phyloP scores from a whole-genome alignment of 169 alveolate genomes.

The Cryptosporidium muris region DNA sequence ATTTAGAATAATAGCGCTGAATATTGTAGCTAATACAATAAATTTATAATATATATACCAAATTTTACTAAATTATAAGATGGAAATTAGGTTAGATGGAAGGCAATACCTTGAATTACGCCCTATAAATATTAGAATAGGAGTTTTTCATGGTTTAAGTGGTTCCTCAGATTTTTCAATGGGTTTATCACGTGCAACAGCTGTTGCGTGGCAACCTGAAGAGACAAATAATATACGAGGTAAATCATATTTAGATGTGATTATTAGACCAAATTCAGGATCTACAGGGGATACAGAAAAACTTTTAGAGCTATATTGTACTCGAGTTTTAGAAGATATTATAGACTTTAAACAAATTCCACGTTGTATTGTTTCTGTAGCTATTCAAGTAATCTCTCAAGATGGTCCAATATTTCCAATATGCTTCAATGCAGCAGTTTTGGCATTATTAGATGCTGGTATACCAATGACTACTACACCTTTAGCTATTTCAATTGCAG shows the following conservation, averaged over 20 bases:
- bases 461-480: conserved; percentile 46
- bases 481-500: conserved; percentile 56
- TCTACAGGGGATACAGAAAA: conserved; percentile 29
- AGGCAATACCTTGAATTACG: conserved; percentile 55
- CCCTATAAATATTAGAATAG: conserved; percentile 12
- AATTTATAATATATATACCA: too few relatives aligned
- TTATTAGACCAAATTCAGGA: conserved; percentile 28
- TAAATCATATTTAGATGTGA: conserved; percentile 43
- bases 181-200: conserved; percentile 36
- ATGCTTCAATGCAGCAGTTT: conserved; percentile 58
- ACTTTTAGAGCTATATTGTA: conserved; percentile 22
- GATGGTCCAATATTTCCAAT: conserved; percentile 60
- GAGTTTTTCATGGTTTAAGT: conserved; percentile 35
- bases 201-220: conserved; percentile 66
- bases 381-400: conserved; percentile 48
- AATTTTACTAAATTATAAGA: background rate
- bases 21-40: too few relatives aligned
- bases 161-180: conserved; percentile 67
- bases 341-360: conserved; percentile 35
- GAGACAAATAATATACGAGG: conserved; percentile 24
- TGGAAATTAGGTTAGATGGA: conserved; percentile 60
- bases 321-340: conserved; percentile 21
- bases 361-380: conserved; percentile 46
- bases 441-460: conserved; percentile 49
- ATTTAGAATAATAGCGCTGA: too few relatives aligned